Evolutionary conservation across 2,329 filamentous ascomycete genomes (phyloP), one percentile per base, ranked within the genome.

Genomic region (Fusarium multiceps): DNA sequence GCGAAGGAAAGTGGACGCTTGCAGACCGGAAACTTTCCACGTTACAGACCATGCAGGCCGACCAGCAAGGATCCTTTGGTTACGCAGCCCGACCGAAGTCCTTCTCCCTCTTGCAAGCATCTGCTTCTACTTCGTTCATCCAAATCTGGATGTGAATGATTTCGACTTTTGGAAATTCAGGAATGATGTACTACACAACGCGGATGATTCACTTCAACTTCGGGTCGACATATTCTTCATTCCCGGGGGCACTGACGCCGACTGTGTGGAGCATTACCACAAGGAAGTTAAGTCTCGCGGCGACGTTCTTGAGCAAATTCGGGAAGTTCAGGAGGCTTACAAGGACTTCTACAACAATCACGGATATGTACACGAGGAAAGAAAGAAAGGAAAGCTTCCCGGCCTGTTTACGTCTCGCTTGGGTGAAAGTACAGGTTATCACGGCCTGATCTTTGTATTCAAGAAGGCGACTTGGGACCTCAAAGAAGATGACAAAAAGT

Each of bases 1-100:
- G 21, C 41, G 41, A 43, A 16, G 13, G 9, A 43, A 23, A 23
- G 6, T 16, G 6, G 4, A 28, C 27, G 27, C 27, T 28, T 4
- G 30, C n/a, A 42, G 1, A 42, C 20, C 0, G 9, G 40, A 42
- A 21, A 42, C 5, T 11, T 9, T 2, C 1, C n/a, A 23, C 4
- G 4, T 23, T 4, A 23, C 20, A 4, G 41, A 43, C 14, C 41
- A 23, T 43, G 13, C 20, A 23, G 41, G 41, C 7, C 41, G 13
- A 16, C 14, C 20, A 16, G 41, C 21, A 1, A 43, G 41, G 21
- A 3, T 43, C 13, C 41, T 43, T 23, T 43, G 20, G 30, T 21
- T 1, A 42, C 12, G 12, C 13, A 20, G 5, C 0, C 11, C 12
- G 14, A 42, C 20, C 8, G 40, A 43, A 21, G 10, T 8, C 8